Evolutionary conservation across 192 early-diverging fungal species (phyloP).

Genomic region (Backusella parvicylindrica): DNA sequence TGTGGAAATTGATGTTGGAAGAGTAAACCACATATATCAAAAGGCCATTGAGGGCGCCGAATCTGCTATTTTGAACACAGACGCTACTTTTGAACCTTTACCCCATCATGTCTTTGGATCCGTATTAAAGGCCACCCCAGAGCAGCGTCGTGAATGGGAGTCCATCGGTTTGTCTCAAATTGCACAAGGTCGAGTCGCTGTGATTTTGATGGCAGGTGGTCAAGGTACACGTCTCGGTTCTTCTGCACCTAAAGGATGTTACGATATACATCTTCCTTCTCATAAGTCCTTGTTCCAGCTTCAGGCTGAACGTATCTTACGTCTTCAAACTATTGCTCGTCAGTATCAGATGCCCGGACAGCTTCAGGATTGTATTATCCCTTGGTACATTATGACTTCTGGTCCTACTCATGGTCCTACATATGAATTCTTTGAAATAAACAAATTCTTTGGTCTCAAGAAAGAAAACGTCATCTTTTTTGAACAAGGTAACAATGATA

Average conservation of each 20-base stretch:
- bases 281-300: constrained; percentile 88
- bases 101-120: constrained; percentile 69
- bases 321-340: constrained; percentile 68
- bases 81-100: constrained; percentile 64
- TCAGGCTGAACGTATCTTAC: constrained; percentile 90
- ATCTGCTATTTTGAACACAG: constrained; percentile 33
- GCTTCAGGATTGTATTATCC: constrained; percentile 61
- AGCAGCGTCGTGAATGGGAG: constrained; percentile 64
- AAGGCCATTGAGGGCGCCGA: constrained; percentile 60
- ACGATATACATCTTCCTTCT: constrained; percentile 89
- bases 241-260: constrained; percentile 88
- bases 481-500: constrained; percentile 67
- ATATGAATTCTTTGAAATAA: constrained; percentile 69
- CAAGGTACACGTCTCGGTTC: constrained; percentile 85
- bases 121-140: constrained; percentile 49
- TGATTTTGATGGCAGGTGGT: constrained; percentile 91
- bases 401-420: constrained; percentile 88
- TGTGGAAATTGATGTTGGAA: constrained; percentile 67
- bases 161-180: constrained; percentile 76
- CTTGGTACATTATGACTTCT: constrained; percentile 99
- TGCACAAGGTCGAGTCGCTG: constrained; percentile 84
- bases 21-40: constrained; percentile 79
- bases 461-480: constrained; percentile 89
- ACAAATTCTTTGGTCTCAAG: constrained; percentile 88
- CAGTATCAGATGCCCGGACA: constrained; percentile 26